These are phyloP conservation scores for Pythium sp. DNA, from an alignment of 352 stramenopile genomes.

Conservation along the genomic window DNA sequence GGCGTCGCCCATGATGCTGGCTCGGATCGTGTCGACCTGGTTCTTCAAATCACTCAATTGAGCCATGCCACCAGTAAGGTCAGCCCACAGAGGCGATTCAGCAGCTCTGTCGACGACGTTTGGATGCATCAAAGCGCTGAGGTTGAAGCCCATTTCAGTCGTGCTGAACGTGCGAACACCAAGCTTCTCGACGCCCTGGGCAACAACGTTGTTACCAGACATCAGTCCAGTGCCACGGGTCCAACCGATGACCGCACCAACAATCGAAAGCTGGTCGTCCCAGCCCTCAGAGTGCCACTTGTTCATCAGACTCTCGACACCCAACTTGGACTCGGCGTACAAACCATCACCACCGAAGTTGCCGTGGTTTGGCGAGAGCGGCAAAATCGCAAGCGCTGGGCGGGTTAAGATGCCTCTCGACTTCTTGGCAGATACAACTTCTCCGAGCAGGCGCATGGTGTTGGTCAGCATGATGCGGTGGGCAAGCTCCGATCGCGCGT, in stretches of 20 bases:
- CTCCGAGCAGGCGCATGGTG: conserved; percentile 75
- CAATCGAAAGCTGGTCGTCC: conserved; percentile 82
- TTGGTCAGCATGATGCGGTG: conserved; percentile 90
- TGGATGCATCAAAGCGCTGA: conserved; percentile 80
- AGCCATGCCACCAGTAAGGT: conserved; percentile 79
- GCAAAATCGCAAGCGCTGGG: conserved; percentile 73
- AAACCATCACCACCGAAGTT: conserved; percentile 84
- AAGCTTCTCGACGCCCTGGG: conserved; percentile 68
- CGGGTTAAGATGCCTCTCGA: conserved; percentile 63
- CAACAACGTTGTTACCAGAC: conserved; percentile 87
- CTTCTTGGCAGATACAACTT: conserved; percentile 77
- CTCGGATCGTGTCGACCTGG: conserved; percentile 51
- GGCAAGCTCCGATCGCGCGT: conserved; percentile 71
- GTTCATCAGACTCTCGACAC: conserved; percentile 80
- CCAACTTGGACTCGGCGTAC: conserved; percentile 88
- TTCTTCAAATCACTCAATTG: conserved; percentile 74
- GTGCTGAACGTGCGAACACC: conserved; percentile 85
- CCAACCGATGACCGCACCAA: conserved; percentile 86
- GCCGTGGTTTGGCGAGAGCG: conserved; percentile 85
- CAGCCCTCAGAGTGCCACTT: conserved; percentile 88
- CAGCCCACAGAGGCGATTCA: conserved; percentile 70
- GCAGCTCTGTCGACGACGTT: conserved; percentile 70
- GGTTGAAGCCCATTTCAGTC: conserved; percentile 88
- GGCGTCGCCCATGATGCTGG: conserved; percentile 47
- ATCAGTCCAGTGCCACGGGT: conserved; percentile 86